These are phyloP conservation scores for Backusella westeae DNA, from an alignment of 192 early-diverging fungal species.

Conservation along the genomic window DNA sequence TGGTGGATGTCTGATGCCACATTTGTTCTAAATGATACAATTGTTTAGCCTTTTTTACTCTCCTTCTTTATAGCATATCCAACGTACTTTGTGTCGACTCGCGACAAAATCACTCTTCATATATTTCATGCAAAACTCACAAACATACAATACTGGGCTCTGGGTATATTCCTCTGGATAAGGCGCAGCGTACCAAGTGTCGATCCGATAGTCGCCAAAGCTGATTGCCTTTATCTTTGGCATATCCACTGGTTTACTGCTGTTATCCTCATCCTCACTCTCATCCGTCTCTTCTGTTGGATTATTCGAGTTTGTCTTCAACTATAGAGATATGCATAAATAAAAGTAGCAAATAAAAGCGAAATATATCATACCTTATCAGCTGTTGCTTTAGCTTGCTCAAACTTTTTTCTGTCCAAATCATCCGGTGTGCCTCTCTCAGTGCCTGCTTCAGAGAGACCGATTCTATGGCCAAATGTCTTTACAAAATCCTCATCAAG, in stretches of 20 bases:
- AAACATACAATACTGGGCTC: constrained; percentile 77
- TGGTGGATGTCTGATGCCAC: constrained; percentile 79
- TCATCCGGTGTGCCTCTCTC: constrained; percentile 49
- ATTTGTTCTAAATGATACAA: constrained; percentile 55
- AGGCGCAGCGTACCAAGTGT: constrained; percentile 94
- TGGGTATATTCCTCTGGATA: constrained; percentile 97
- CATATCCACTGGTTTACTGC: background rate
- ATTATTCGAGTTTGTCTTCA: background rate
- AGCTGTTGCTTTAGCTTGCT: constrained; percentile 38
- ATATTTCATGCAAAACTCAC: constrained; percentile 98
- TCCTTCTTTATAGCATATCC: background rate
- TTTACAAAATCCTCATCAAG: constrained; percentile 20
- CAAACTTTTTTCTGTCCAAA: constrained; percentile 51
- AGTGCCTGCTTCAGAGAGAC: constrained; percentile 51
- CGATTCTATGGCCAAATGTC: constrained; percentile 52
- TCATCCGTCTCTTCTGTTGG: background rate
- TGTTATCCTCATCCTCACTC: no score
- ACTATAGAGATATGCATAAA: background rate
- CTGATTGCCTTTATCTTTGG: constrained; percentile 64
- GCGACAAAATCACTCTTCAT: constrained; percentile 89
- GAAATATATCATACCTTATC: constrained; percentile 24
- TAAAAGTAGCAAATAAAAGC: no score
- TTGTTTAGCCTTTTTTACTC: background rate
- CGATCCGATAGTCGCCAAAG: constrained; percentile 81
- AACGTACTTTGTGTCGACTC: constrained; percentile 67